phyloP scores from a whole-genome alignment of 73 alveolate species.

The Tetrahymena borealis region DNA sequence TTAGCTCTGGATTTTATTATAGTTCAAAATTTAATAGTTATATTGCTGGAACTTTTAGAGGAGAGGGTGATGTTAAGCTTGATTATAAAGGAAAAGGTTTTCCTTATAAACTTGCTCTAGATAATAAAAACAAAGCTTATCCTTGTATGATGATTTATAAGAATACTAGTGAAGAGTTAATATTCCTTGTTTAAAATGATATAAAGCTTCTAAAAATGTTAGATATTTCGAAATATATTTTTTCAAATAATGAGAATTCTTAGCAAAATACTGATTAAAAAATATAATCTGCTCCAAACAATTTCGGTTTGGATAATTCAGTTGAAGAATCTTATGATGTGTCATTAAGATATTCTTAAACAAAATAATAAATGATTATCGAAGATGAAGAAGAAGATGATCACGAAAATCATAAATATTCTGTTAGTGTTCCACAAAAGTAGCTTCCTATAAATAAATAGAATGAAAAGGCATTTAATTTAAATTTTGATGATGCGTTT shows the following conservation, averaged over 20 bases:
- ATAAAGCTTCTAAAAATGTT: not conserved
- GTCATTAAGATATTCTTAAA: not conserved
- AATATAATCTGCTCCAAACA: not conserved
- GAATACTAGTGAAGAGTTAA: not conserved
- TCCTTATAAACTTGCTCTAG: not conserved
- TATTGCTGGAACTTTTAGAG: not conserved
- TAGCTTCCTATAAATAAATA: no score
- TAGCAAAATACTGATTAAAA: not conserved
- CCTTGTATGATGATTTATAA: not conserved
- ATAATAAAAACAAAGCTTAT: not conserved
- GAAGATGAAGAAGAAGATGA: not conserved
- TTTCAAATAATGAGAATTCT: not conserved
- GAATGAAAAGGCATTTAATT: not conserved
- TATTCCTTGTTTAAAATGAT: not conserved
- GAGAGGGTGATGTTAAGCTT: not conserved
- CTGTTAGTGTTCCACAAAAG: not conserved
- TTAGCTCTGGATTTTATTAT: not conserved
- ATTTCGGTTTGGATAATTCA: not conserved
- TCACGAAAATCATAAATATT: no score
- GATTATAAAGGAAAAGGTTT: not conserved
- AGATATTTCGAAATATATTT: not conserved
- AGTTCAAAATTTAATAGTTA: not conserved
- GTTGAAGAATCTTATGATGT: not conserved
- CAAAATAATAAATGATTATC: not conserved
- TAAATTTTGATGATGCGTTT: not conserved